These are phyloP conservation scores for Aeminium ludgeri DNA, from an alignment of 495 filamentous ascomycete species.

Conservation along the genomic window DNA sequence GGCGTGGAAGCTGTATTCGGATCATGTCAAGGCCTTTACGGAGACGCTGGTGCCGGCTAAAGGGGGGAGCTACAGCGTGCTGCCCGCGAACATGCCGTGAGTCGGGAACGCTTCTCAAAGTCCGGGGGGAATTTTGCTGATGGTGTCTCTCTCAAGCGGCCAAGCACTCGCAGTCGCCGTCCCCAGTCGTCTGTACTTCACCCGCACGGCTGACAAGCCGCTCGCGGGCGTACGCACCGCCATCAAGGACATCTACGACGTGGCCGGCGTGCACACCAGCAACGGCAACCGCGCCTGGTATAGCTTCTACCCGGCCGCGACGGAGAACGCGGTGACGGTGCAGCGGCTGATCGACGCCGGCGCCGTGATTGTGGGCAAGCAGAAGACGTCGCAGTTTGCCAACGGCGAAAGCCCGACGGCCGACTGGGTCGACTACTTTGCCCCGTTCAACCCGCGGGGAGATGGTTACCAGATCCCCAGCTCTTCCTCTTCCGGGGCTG, in stretches of 20 bases:
- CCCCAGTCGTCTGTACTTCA: constrained; percentile 38
- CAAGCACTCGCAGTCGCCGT: constrained; percentile 30
- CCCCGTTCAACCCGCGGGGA: constrained; percentile 22
- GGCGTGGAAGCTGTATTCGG: constrained; percentile 33
- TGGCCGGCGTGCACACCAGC: constrained; percentile 37
- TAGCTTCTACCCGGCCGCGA: constrained; percentile 32
- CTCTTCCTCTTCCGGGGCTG: constrained; percentile 20
- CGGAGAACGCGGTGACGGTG: constrained; percentile 31
- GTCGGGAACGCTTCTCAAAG: too few relatives aligned
- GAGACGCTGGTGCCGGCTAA: constrained; percentile 20
- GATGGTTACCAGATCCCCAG: constrained; percentile 25
- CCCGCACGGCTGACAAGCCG: constrained; percentile 19
- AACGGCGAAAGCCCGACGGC: constrained; percentile 36
- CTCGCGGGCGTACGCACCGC: constrained; percentile 32
- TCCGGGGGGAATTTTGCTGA: too few relatives aligned
- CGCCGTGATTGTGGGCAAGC: constrained; percentile 42
- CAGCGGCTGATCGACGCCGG: constrained; percentile 43
- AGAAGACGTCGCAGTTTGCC: constrained; percentile 42
- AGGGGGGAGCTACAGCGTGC: constrained; percentile 23
- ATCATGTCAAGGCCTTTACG: constrained; percentile 32
- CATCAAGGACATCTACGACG: constrained; percentile 46
- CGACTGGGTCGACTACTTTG: constrained; percentile 25
- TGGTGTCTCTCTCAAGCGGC: too few relatives aligned
- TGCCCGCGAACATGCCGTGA: constrained; percentile 27
- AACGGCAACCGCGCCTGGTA: constrained; percentile 41